Evolutionary conservation across 495 filamentous ascomycete species (phyloP).

Genomic region (Penicillium chermesinum): DNA sequence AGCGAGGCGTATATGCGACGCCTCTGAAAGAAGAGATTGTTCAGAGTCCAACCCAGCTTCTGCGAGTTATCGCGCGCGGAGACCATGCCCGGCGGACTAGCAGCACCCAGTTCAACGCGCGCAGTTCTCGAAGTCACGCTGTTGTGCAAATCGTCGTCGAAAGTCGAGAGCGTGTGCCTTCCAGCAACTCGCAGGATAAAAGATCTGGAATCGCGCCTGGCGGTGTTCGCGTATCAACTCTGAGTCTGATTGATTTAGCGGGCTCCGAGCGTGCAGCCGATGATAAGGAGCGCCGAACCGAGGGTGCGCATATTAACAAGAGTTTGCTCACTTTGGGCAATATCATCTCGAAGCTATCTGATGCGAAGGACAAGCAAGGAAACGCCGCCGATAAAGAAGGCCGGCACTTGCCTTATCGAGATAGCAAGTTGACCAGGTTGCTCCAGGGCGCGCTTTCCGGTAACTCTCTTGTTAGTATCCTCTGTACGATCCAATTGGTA

Average conservation of each 20-base stretch:
- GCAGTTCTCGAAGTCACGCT: conserved; percentile 94
- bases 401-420: conserved; percentile 90
- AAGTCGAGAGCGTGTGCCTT: conserved; percentile 75
- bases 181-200: conserved; percentile 58
- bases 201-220: conserved; percentile 75
- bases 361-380: conserved; percentile 76
- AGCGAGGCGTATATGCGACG: conserved; percentile 92
- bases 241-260: conserved; percentile 93
- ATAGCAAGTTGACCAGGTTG: conserved; percentile 92
- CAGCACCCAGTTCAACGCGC: conserved; percentile 92
- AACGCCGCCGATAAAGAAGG: conserved; percentile 71
- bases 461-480: conserved; percentile 90
- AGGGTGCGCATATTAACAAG: conserved; percentile 98
- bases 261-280: conserved; percentile 95
- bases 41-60: conserved; percentile 90
- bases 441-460: conserved; percentile 91
- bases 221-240: conserved; percentile 89
- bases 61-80: conserved; percentile 91
- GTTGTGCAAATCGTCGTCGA: conserved; percentile 99
- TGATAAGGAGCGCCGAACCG: conserved; percentile 86
- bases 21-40: conserved; percentile 98
- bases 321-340: conserved; percentile 92
- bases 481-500: conserved; percentile 88
- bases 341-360: conserved; percentile 82
- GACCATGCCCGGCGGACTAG: conserved; percentile 84